phyloP scores from a whole-genome alignment of 2,329 filamentous ascomycete species.

The Aspergillus texensis region DNA sequence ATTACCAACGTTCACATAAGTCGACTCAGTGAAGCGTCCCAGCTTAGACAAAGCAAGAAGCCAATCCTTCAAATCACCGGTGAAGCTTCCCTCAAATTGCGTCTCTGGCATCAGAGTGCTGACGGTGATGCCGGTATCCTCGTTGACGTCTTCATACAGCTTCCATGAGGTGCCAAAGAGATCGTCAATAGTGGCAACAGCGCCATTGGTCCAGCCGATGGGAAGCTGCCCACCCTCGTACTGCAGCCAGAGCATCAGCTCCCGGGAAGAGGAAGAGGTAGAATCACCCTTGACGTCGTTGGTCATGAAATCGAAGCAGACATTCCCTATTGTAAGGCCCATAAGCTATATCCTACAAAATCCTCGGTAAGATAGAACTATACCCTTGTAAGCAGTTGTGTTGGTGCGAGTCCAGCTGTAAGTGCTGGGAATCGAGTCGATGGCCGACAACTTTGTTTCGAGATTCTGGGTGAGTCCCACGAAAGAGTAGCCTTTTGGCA shows the following conservation, averaged over 20 bases:
- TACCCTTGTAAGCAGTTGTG: slow-evolving; percentile 45
- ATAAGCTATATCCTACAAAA: not conserved
- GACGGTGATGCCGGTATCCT: slow-evolving; percentile 48
- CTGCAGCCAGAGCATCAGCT: slow-evolving; percentile 51
- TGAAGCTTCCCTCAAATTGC: slow-evolving; percentile 43
- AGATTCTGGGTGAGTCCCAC: slow-evolving; percentile 48
- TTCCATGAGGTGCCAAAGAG: slow-evolving; percentile 46
- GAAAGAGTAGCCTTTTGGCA: slow-evolving; percentile 51
- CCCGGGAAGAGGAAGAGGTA: slow-evolving; percentile 42
- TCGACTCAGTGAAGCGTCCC: slow-evolving; percentile 39
- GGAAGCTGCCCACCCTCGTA: slow-evolving; percentile 50
- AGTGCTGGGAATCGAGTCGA: slow-evolving; percentile 43
- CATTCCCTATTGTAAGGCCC: slow-evolving; percentile 27
- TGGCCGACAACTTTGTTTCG: slow-evolving; percentile 42
- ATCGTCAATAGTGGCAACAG: slow-evolving; percentile 38
- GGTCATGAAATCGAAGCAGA: slow-evolving; percentile 51
- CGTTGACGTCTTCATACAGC: slow-evolving; percentile 47
- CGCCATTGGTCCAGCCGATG: slow-evolving; percentile 43
- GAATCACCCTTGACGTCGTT: slow-evolving; percentile 47
- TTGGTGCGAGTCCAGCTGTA: slow-evolving; percentile 47
- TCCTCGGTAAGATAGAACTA: not conserved
- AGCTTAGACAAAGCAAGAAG: slow-evolving; percentile 40
- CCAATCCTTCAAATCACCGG: slow-evolving; percentile 48
- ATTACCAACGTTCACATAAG: slow-evolving; percentile 50
- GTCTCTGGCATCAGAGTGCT: slow-evolving; percentile 41